Base-by-base conservation (phyloP, 2,329 filamentous ascomycete species). In the Colletotrichum sp. region DNA sequence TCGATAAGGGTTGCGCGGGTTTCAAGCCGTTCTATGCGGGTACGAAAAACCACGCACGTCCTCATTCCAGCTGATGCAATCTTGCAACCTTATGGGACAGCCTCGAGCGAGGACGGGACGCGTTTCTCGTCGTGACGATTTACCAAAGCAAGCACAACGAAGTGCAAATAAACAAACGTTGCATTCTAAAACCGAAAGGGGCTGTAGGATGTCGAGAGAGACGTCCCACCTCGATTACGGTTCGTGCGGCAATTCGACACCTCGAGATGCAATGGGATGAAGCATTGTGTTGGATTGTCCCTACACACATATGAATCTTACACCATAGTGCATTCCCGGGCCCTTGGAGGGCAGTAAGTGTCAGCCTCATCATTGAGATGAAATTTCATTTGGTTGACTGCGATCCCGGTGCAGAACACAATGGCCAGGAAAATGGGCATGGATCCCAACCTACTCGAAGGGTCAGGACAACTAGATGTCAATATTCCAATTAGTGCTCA, bases 1-100 rank as follows among this genome's bases (percentile, higher is more conserved):
- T 39, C 36, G 1, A 18, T 39, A 2, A 16, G 16, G 36, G 3
- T 16, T 16, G 36, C 36, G 14, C 7, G 8, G 16, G 16, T 39
- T 39, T 39, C 36, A 43, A 18, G 36, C 36, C 36, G 16, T 18
- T 43, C 36, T 43, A 2, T 43, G 36, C 16, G 39, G 39, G 8
- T 43, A 43, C 39, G 12, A 9, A 8, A 18, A 43, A 6, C 16
- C 8, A n/a, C 39, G 16, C 39, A 6, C 39, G 16, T 18, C 39
- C 8, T n/a, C 8, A 43, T 43, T 43, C 39, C 9, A 18, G 39
- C 18, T 18, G 39, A 3, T 43, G 1, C 18, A 0, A n/a, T 10
- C 1, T 0, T 43, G 8, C 39, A n/a, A 9, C 39, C 0, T 0
- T n/a, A 3, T 43, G 39, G 1, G 39, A 10, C 18, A 43, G 39